phyloP scores from a whole-genome alignment of 768 basidiomycete genomes.

The Rickenella mellea region DNA sequence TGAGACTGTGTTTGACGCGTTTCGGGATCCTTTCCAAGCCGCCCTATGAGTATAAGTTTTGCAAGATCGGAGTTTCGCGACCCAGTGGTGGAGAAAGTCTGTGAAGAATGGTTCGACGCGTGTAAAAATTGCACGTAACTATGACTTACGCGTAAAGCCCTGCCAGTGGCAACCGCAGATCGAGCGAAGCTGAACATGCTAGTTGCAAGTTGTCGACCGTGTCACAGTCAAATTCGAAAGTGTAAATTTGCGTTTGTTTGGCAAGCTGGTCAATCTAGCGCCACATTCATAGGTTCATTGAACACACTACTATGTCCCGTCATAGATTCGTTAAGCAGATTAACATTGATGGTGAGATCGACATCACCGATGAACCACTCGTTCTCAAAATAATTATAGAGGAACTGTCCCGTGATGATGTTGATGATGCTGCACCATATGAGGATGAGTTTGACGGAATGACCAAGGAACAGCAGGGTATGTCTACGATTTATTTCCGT shows the following conservation, averaged over 20 bases:
- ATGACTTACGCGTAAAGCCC: constrained; percentile 37
- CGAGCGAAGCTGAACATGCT: constrained; percentile 48
- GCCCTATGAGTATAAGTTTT: constrained; percentile 71
- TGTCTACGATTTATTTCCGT: constrained; percentile 11
- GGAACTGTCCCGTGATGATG: constrained; percentile 31
- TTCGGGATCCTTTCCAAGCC: constrained; percentile 64
- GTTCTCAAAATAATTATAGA: constrained; percentile 3
- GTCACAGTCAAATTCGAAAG: not conserved
- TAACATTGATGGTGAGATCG: constrained; percentile 54
- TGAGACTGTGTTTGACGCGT: constrained; percentile 57
- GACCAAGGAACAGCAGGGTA: constrained; percentile 78
- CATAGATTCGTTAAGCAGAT: constrained; percentile 86
- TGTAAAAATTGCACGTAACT: not conserved
- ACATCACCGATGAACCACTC: not conserved
- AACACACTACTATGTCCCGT: constrained; percentile 60
- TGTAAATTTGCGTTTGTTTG: not conserved
- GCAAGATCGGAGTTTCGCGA: constrained; percentile 53
- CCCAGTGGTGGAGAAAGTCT: constrained; percentile 60
- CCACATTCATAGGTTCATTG: no score
- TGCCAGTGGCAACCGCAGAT: constrained; percentile 27
- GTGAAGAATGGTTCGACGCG: constrained; percentile 1
- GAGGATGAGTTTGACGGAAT: constrained; percentile 75
- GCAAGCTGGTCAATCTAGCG: not conserved
- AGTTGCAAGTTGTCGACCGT: not conserved
- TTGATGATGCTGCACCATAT: constrained; percentile 73